These are phyloP conservation scores for Phytophthora syringae DNA, from an alignment of 352 stramenopile species.

Conservation along the genomic window DNA sequence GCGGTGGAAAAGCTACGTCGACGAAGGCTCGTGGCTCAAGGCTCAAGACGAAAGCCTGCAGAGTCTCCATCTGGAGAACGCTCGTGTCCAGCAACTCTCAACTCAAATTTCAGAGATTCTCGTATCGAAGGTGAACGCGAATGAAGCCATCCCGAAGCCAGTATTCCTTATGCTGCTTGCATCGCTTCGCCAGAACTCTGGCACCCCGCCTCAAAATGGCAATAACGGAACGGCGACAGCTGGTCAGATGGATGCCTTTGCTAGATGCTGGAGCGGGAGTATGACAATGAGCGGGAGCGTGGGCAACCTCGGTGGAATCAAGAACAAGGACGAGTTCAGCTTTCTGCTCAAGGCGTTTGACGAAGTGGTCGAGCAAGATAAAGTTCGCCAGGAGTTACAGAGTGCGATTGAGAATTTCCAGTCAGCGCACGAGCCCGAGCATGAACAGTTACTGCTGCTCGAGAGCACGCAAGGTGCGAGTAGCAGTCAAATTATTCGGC, in stretches of 20 bases:
- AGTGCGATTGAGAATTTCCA: conserved; percentile 49
- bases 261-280: conserved; percentile 43
- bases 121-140: conserved; percentile 52
- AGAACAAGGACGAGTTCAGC: conserved; percentile 67
- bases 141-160: conserved; percentile 54
- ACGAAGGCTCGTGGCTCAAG: conserved; percentile 42
- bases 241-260: conserved; percentile 37
- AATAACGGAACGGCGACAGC: conserved; percentile 26
- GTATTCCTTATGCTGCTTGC: conserved; percentile 58
- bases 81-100: conserved; percentile 50
- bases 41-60: conserved; percentile 52
- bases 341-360: conserved; percentile 78
- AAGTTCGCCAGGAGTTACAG: conserved; percentile 60
- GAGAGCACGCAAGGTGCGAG: conserved; percentile 30
- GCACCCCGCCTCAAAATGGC: conserved; percentile 25
- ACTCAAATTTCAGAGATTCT: conserved; percentile 55
- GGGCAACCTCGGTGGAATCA: conserved; percentile 27
- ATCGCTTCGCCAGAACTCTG: conserved; percentile 54
- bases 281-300: conserved; percentile 50
- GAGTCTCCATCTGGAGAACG: conserved; percentile 46
- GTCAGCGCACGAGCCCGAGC: conserved; percentile 38
- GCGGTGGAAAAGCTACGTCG: conserved; percentile 53
- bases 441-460: conserved; percentile 41
- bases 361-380: conserved; percentile 59
- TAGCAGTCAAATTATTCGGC: conserved; percentile 36